Evolutionary conservation across 2,329 filamentous ascomycete species (phyloP), one percentile per base, ranked within the genome.

Genomic region (Trichoderma pleuroti): DNA sequence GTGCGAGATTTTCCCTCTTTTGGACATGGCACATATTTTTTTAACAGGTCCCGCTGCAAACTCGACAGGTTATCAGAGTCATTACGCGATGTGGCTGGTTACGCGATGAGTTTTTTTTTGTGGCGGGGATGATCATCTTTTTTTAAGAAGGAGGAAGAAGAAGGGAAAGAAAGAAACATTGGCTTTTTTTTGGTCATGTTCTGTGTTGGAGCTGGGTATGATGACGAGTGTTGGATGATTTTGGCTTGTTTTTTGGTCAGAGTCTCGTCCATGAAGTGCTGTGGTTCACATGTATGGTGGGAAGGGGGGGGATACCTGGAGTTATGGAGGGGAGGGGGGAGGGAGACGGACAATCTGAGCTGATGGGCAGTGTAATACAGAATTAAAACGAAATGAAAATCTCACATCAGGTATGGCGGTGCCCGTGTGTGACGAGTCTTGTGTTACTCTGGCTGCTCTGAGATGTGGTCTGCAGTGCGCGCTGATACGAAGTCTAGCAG

Each of bases 21-120:
- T 71, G 60, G 66, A 71, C 70, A 71, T 71, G 70, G 46, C 49
- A 32, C 54, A 42, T 39, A 54, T 60, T 56, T 59, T 32, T 34
- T 68, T 46, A 18, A 61, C 32, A 30, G 11, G 26, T 9, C 39
- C 24, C 24, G 18, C 28, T 59, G 24, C 59, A 36, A 32, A 62
- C 54, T 30, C 11, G 34, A n/a, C 12, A 7, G 39, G 39, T 42
- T 42, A 39, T 12, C n/a, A 14, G 9, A 6, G 11, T 4, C 11
- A 21, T 28, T 42, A 18, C 42, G 24, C 16, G 34, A 36, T n/a
- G 11, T 66, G 32, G 18, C 28, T 42, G 63, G 63, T 56, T 42
- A 42, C 24, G 8, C 49, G 12, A 42, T 42, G 32, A 4, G 39
- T 4, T 18, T 28, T 30, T 4, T 18, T 28, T 30, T n/a, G 46